Evolutionary conservation across 306 rosid genomes (phyloP), one percentile per base, ranked within the genome.

Genomic region (Vigna trinervia): DNA sequence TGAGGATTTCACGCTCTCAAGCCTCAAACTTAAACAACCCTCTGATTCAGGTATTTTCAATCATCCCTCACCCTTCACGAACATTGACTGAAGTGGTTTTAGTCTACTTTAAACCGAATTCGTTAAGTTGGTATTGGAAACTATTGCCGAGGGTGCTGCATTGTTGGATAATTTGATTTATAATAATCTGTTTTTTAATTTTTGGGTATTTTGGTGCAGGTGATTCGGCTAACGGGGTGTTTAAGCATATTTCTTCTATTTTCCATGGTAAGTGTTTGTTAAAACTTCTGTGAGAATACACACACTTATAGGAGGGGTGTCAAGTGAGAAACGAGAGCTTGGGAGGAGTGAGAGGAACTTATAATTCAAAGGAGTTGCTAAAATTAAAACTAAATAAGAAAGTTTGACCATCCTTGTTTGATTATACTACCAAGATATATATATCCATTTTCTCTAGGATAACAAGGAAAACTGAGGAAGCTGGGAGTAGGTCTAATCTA

Each of bases 211-310:
- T 71, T 84, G 80, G 76, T 87, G 96, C 81, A 86, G 98, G 74
- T 81, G 85, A 81, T 75, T 71, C 62, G 69, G 13, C 71, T 71
- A 57, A 60, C n/a, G 69, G 5, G 56, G 72, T 83, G 57, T 41
- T 82, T 11, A 32, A 60, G 71, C 77, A 68, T 38, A 78, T 91
- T 75, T 67, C 82, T 73, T 86, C 89, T 47, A 63, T 91, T 67
- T 58, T 90, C 52, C 22, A 22, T 51, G 76, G 96, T 91, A 88
- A 48, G 94, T 86, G 81, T 79, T 71, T 78, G 82, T 83, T 26
- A 36, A 73, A 68, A 85, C 68, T 20, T 5, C 76, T 79, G 41
- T 39, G 73, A 73, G 82, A 74, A 6, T 76, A 3, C 46, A 34
- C 10, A 5, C 45, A 32, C n/a, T 7, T 30, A 13, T 60, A 13